phyloP scores from a whole-genome alignment of 2,329 filamentous ascomycete species.

The Penicillium sp. region DNA sequence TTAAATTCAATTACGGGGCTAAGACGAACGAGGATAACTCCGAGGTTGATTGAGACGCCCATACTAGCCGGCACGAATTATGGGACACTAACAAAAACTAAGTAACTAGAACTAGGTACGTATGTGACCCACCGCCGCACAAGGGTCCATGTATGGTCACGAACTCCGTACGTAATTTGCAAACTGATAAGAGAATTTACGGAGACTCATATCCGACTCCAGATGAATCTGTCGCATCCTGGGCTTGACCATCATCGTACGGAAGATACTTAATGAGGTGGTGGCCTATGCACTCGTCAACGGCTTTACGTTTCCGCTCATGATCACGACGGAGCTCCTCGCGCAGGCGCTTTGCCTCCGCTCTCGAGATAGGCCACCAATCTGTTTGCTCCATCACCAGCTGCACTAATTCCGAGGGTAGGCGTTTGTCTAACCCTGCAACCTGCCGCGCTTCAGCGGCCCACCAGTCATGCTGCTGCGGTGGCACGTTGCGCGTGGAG shows the following conservation, averaged over 20 bases:
- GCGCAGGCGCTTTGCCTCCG: neutral
- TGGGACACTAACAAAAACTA: no score
- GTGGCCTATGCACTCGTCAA: neutral
- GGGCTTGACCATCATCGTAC: neutral
- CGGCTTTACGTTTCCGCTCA: neutral
- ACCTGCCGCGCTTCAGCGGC: neutral
- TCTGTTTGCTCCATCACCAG: neutral
- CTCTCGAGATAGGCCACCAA: neutral
- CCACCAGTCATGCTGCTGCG: constrained; percentile 14
- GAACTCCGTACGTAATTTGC: no score
- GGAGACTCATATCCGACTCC: neutral
- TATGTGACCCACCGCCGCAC: no score
- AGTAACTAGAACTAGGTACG: no score
- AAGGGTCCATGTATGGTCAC: no score
- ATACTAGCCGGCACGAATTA: no score
- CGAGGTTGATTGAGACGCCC: no score
- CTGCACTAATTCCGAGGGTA: neutral
- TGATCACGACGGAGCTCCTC: neutral
- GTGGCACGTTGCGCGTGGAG: constrained; percentile 11
- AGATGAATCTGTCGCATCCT: neutral
- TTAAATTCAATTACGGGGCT: no score
- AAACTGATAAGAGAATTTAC: neutral
- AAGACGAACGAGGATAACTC: no score
- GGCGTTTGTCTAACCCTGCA: neutral
- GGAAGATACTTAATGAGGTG: neutral